A percentile compares a stretch with the other conserved stretches of the same genome.
Conservation (phyloP, 306 rosid genomes). For the Heteromeles arbutifolia region DNA sequence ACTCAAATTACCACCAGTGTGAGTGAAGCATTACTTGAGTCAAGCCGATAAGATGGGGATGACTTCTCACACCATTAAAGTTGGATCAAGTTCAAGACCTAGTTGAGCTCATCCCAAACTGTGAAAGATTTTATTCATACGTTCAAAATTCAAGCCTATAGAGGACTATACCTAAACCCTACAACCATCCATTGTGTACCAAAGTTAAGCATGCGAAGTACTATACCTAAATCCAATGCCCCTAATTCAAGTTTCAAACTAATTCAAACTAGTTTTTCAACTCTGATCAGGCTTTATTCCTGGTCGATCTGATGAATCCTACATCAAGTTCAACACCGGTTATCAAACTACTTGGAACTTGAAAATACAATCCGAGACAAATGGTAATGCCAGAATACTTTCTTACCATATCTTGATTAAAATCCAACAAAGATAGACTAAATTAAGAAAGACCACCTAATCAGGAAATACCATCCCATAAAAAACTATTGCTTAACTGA, state of each 20-base stretch:
- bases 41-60: not conserved
- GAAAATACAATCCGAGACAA: not conserved
- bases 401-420: no score
- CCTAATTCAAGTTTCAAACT: not conserved
- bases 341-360: not conserved
- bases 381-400: not conserved
- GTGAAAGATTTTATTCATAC: not conserved
- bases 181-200: not conserved
- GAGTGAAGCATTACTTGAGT: not conserved
- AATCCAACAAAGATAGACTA: no score
- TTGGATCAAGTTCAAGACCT: not conserved
- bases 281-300: not conserved
- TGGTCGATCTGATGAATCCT: not conserved
- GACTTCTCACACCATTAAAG: not conserved
- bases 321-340: not conserved
- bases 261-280: not conserved
- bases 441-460: no score
- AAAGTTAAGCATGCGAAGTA: no score
- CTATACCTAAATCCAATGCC: not conserved
- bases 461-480: no score
- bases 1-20: not conserved
- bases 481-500: no score
- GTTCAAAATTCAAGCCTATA: not conserved
- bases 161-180: not conserved
- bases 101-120: not conserved